Conservation (phyloP, 116 monocot species). For the Trichopus zeylanicus region DNA sequence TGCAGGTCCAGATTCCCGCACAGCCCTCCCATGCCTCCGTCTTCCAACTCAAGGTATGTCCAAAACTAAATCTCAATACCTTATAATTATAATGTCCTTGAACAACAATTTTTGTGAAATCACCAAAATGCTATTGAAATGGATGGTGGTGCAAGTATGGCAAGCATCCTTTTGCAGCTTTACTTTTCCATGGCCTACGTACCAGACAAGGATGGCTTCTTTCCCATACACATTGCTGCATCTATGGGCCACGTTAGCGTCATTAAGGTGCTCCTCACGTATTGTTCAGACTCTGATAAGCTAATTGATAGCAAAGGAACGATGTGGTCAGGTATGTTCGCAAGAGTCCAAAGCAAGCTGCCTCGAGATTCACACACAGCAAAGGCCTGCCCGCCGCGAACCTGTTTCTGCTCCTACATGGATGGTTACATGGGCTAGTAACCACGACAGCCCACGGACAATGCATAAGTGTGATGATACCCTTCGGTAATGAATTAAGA, state of each 20-base stretch:
- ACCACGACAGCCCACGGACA: no score
- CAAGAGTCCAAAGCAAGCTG: not conserved
- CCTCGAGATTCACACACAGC: no score
- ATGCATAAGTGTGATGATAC: no score
- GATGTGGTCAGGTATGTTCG: slow-evolving; percentile 12
- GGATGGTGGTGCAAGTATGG: slow-evolving; percentile 9
- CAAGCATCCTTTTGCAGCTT: slow-evolving; percentile 4
- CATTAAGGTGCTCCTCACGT: not conserved
- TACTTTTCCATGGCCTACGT: slow-evolving; percentile 8
- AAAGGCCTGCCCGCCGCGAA: no score
- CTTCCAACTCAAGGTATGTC: slow-evolving; percentile 9
- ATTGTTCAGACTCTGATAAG: slow-evolving; percentile 23
- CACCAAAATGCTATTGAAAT: not conserved
- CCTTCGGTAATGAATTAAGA: no score
- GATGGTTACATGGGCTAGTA: no score
- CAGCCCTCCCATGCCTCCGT: slow-evolving; percentile 33
- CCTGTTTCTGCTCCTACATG: no score
- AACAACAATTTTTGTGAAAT: slow-evolving; percentile 11
- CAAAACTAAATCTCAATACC: no score
- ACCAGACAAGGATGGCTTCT: slow-evolving; percentile 17
- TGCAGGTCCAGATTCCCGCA: slow-evolving; percentile 16
- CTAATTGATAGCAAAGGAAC: slow-evolving; percentile 13
- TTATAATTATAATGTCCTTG: not conserved
- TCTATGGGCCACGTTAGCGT: slow-evolving; percentile 13
- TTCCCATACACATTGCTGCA: slow-evolving; percentile 34